phyloP scores from a whole-genome alignment of 768 basidiomycete species.

The Amanita rimosa region DNA sequence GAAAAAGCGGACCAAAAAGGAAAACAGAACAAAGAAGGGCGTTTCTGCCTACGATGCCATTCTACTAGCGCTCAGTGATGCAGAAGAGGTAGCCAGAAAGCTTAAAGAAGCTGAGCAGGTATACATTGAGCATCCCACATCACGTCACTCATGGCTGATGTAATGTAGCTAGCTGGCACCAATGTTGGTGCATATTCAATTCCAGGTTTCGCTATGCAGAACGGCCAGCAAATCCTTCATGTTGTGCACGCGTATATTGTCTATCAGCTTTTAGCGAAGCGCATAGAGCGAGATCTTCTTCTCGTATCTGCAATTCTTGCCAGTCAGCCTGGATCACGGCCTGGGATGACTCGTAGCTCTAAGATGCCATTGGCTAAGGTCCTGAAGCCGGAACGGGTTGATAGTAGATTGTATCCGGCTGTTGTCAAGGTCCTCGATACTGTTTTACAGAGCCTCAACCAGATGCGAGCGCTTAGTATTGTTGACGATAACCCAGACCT shows the following conservation, averaged over 20 bases:
- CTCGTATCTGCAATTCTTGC: conserved; percentile 56
- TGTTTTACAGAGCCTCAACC: conserved; percentile 71
- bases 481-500: conserved; percentile 87
- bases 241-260: conserved; percentile 84
- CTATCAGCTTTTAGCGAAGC: conserved; percentile 77
- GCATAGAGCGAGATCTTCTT: conserved; percentile 82
- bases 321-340: conserved; percentile 24
- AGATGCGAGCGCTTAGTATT: conserved; percentile 73
- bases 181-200: conserved; percentile 18
- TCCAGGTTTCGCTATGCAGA: conserved; percentile 21
- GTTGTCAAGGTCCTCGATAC: conserved; percentile 85
- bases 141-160: neutral
- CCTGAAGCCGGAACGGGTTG: conserved; percentile 34
- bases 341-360: conserved; percentile 9
- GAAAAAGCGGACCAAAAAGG: conserved; percentile 16
- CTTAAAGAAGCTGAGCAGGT: conserved; percentile 82
- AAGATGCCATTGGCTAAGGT: conserved; percentile 19
- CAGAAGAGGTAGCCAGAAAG: conserved; percentile 74
- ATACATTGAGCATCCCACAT: neutral
- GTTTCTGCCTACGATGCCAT: conserved; percentile 86
- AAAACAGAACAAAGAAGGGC: conserved; percentile 47
- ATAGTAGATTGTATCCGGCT: conserved; percentile 70
- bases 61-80: conserved; percentile 77
- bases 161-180: conserved; percentile 8
- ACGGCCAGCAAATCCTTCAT: conserved; percentile 23